Evolutionary conservation across 2,329 filamentous ascomycete species (phyloP), one percentile per base, ranked within the genome.

Genomic region (Catunica adiposa): DNA sequence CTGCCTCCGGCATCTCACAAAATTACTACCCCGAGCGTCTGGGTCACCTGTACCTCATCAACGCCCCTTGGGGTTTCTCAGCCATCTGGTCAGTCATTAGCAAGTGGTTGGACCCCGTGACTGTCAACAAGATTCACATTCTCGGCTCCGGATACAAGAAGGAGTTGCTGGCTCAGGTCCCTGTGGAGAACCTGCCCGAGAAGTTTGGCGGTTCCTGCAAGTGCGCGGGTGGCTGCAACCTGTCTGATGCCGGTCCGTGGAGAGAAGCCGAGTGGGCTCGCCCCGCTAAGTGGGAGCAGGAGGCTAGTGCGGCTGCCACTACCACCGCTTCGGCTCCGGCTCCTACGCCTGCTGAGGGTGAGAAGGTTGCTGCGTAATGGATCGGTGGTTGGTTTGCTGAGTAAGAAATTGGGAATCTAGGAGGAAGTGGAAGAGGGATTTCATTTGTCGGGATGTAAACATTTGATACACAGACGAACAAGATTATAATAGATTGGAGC

Each of bases 1-100:
- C 84, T 67, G 89, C 88, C 48, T 92, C 88, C 34, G 82, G 74
- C 68, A 86, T 98, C 71, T 94, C 87, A 61, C 92, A 97, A 73
- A 95, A 97, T 79, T 94, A 97, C 80, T 98, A 98, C 73, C 92
- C 92, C 6, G 92, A 98, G 77, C 86, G 92, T 58, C 77, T 98
- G 58, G 92, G 92, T 65, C 89, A 89, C 71, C 78, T 98, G 67
- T 98, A 95, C 77, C 74, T 98, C 64, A 96, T 98, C 81, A 98
- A 98, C 72, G 87, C 90, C 2, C 89, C 89, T 20, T 97, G 89
- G 89, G 89, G 89, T 25, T 97, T 97, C 77, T 83, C 83, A 60
- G 78, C 78, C 62, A 85, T 89, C 60, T 98, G 92, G 78, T 77
- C 73, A 66, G 77, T 94, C 57, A 79, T 97, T 70, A 96, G 94